Evolutionary conservation across 2,329 filamentous ascomycete genomes (phyloP), one percentile per base, ranked within the genome.

Genomic region (Cytospora chrysosperma): DNA sequence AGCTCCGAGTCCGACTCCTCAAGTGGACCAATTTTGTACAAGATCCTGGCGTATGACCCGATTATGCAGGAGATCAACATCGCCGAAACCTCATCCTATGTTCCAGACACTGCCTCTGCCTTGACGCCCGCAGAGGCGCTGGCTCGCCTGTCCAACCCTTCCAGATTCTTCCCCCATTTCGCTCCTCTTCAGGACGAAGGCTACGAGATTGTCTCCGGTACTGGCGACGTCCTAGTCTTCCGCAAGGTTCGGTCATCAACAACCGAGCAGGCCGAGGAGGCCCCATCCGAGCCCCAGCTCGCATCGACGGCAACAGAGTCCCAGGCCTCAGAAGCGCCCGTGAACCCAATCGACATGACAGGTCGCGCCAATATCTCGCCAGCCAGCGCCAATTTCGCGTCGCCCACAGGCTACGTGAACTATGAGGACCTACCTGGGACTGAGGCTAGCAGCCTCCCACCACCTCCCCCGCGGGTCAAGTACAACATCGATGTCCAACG

Each of bases 151-250:
- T 83, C 85, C 0, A 83, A 88, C 65, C 87, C 88, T 0, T 79
- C 82, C 56, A 85, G 85, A 67, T 91, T 91, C 74, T 79, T 90
- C 15, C 81, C 87, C 4, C 81, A 90, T 68, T 86, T 91, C 63
- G 77, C 78, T 4, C 73, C 79, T 1, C 78, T 90, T 1, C 81
- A 87, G 65, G 76, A 78, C 0, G 79, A 88, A 61, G 88, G 88
- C 0, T 91, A 86, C 66, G 87, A 90, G 68, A 86, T 90, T 47
- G 81, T 88, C 1, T 85, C 87, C 2, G 88, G 87, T 1, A 79
- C 79, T 55, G 82, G 82, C 7, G 82, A 91, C 67, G 78, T 90
- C 5, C 78, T 91, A 28, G 81, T 92, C 4, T 89, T 91, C 70
- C 86, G 85, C 67, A 88, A 89, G 73, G 80, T 85, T 4, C 77